These are phyloP conservation scores for Ambrosia artemisiifolia DNA, from an alignment of 129 eudicot species.

Conservation along the genomic window DNA sequence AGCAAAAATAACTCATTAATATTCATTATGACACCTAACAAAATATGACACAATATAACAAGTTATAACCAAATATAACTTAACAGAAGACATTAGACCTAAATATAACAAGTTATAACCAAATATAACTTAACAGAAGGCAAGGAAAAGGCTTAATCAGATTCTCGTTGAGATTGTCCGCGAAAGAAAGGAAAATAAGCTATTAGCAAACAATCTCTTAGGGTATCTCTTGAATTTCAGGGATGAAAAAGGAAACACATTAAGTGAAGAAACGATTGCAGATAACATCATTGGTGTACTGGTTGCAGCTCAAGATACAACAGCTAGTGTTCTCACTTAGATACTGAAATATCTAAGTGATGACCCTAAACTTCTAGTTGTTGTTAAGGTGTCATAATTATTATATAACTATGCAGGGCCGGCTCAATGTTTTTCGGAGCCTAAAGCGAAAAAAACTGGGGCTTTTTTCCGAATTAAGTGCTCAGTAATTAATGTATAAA, in stretches of 20 bases:
- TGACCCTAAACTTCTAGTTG: slow-evolving; percentile 58
- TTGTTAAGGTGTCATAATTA: slow-evolving; percentile 51
- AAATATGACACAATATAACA: too few relatives aligned
- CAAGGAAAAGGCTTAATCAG: slow-evolving; percentile 58
- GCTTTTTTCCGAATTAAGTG: too few relatives aligned
- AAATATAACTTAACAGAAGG: too few relatives aligned
- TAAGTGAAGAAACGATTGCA: slow-evolving; percentile 61
- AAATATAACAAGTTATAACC: too few relatives aligned
- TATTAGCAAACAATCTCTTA: slow-evolving; percentile 46
- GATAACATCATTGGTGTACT: slow-evolving; percentile 79
- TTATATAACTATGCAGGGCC: background rate
- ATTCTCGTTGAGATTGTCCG: slow-evolving; percentile 50
- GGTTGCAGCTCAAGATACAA: slow-evolving; percentile 92
- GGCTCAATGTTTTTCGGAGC: too few relatives aligned
- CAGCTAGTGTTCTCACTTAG: slow-evolving; percentile 89
- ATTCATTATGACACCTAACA: too few relatives aligned
- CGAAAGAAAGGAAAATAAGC: slow-evolving; percentile 49
- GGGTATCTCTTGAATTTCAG: slow-evolving; percentile 60
- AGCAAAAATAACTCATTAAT: too few relatives aligned
- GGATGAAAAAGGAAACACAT: slow-evolving; percentile 44
- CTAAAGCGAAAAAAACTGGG: too few relatives aligned
- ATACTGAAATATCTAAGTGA: slow-evolving; percentile 69
- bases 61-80: too few relatives aligned
- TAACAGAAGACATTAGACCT: too few relatives aligned
- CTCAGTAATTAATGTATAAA: too few relatives aligned